A percentile compares a stretch with the other conserved stretches of the same genome.
Evolutionary conservation across 2,329 filamentous ascomycete genomes (phyloP).

Genomic region (Fusarium scirpi): DNA sequence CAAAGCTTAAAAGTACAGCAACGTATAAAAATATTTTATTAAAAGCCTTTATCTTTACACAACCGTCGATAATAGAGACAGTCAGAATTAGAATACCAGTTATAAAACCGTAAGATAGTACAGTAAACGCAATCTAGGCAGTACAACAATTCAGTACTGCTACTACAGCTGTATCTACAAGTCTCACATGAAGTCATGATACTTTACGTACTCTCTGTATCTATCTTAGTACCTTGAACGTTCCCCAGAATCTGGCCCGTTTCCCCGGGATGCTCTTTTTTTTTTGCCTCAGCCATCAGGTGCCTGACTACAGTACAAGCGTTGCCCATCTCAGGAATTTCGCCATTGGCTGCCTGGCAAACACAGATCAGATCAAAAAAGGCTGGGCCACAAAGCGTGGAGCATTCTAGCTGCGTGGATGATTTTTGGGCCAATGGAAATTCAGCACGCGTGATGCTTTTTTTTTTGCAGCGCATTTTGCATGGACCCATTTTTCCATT

Average conservation of each 20-base stretch:
- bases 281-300: constrained; percentile 24
- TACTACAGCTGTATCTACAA: neutral
- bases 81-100: neutral
- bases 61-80: neutral
- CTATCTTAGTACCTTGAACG: neutral
- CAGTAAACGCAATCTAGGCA: neutral
- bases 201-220: neutral
- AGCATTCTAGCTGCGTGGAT: constrained; percentile 1
- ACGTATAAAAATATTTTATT: neutral
- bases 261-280: constrained; percentile 19
- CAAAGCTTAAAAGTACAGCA: neutral
- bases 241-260: constrained; percentile 26
- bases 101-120: neutral
- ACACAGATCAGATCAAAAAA: constrained; percentile 19
- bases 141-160: neutral
- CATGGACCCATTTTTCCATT: constrained; percentile 35
- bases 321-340: constrained; percentile 19
- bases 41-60: neutral
- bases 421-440: constrained; percentile 45
- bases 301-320: constrained; percentile 21
- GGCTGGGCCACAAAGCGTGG: constrained; percentile 17
- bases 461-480: constrained; percentile 42
- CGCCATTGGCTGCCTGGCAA: constrained; percentile 30
- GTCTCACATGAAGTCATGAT: neutral
- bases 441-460: constrained; percentile 38